Base-by-base conservation (phyloP, 208 protist genomes). In the Herpetomonas samuelpessoai region DNA sequence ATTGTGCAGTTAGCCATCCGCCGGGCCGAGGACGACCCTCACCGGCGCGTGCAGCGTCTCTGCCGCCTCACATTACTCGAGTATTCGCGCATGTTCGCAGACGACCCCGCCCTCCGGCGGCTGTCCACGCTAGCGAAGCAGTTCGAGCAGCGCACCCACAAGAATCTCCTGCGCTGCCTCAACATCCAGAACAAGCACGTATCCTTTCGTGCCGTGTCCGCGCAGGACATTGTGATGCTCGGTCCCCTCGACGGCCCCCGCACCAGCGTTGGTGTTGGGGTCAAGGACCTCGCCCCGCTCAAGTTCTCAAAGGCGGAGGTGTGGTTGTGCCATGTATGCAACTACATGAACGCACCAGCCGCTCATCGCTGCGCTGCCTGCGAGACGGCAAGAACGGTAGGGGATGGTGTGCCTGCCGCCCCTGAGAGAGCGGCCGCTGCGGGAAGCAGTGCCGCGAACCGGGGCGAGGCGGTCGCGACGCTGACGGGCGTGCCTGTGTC, bases 61-160 rank as follows among this genome's bases (percentile, higher is more conserved):
- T 81, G 83, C 4, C 76, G 89, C 0, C 71, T 93, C 45, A 88
- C 80, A 14, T 45, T 96, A 25, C 70, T 96, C 30, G 86, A 96
- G 68, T 96, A 90, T 65, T 92, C 84, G 0, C 86, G 89, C 44
- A 83, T 91, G 62, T 96, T 96, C 55, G 77, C 75, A 25, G 86
- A 92, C 56, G 83, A 91, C 39, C 44, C 57, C 2, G 73, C 83
- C 1, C 71, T 96, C 12, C 28, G 60, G 25, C 67, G 68, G n/a
- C 74, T 96, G 10, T 59, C 86, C 1, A 28, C 47, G 31, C 71
- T 96, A 7, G 81, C 73, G 1, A 61, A 63, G 27, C 51, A 57
- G 16, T 88, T 86, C 59, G 89, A 93, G 68, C 57, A 76, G 51
- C 66, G 71, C 10, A 93, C 89, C 2, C 65, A 72, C 58, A 74